Percentiles rank a stretch among this genome's conserved stretches.
Conservation (phyloP, 2,329 filamentous ascomycete species). For the Penicillium sp. region DNA sequence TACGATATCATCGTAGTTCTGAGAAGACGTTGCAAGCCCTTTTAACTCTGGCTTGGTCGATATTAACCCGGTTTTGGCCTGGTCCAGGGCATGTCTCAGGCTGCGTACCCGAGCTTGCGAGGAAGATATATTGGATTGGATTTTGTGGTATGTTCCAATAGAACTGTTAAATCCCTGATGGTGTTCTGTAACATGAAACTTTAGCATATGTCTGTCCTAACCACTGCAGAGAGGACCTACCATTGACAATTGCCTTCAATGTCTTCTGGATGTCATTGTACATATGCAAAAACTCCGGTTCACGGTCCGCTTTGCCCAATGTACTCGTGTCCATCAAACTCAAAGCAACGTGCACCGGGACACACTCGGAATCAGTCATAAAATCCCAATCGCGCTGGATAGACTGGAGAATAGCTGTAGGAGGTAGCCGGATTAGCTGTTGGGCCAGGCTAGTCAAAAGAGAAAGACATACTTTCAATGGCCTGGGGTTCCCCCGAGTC, state of each 20-base stretch:
- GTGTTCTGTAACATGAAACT: constrained; percentile 53
- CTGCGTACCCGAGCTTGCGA: constrained; percentile 77
- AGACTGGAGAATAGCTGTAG: constrained; percentile 59
- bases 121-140: constrained; percentile 80
- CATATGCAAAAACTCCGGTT: constrained; percentile 71
- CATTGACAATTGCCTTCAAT: constrained; percentile 85
- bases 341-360: constrained; percentile 88
- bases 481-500: constrained; percentile 25
- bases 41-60: constrained; percentile 83
- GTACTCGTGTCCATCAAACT: constrained; percentile 92
- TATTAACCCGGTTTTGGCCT: constrained; percentile 71
- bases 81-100: constrained; percentile 72
- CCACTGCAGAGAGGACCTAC: constrained; percentile 25
- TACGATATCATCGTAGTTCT: constrained; percentile 81
- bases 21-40: constrained; percentile 75
- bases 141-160: constrained; percentile 97
- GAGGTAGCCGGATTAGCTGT: constrained; percentile 4
- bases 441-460: not conserved
- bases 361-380: constrained; percentile 78
- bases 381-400: constrained; percentile 86
- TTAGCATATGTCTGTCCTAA: constrained; percentile 6
- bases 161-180: constrained; percentile 99
- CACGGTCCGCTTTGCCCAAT: constrained; percentile 80
- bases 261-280: constrained; percentile 85
- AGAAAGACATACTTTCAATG: constrained; percentile 29